Evolutionary conservation across 192 early-diverging fungal species (phyloP).

Genomic region (Chytriomyces sp.): DNA sequence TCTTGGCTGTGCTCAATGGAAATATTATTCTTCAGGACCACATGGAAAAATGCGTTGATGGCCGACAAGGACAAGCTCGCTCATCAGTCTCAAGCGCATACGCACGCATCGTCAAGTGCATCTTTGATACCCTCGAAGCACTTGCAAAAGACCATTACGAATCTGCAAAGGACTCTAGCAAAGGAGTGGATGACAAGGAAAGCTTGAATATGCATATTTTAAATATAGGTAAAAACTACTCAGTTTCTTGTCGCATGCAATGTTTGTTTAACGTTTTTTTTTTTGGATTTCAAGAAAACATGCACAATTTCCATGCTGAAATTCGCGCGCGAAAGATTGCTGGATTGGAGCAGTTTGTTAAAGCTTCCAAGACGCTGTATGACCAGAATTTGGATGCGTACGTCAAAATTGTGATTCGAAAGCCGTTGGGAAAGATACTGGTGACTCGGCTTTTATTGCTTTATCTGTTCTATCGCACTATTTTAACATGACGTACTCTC

Average conservation of each 20-base stretch:
- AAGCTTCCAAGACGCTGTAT: conserved; percentile 82
- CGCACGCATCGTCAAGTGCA: conserved; percentile 77
- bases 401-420: conserved; percentile 82
- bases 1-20: not conserved
- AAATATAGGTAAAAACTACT: conserved; percentile 61
- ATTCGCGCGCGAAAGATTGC: conserved; percentile 75
- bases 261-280: conserved; percentile 17
- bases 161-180: conserved; percentile 36
- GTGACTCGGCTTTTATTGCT: conserved; percentile 45
- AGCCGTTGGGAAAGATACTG: conserved; percentile 83
- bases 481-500: conserved; percentile 5
- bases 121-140: conserved; percentile 86
- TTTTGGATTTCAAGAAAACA: conserved; percentile 71
- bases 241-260: not conserved
- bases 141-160: conserved; percentile 68
- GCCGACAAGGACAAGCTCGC: conserved; percentile 62
- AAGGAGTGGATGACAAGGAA: conserved; percentile 81
- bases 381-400: conserved; percentile 84
- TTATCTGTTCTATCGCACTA: too few relatives aligned
- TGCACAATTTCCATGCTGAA: conserved; percentile 89
- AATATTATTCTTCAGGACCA: too few relatives aligned
- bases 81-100: conserved; percentile 78
- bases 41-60: conserved; percentile 68
- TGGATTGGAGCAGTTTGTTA: conserved; percentile 77
- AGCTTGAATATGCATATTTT: conserved; percentile 84